Evolutionary conservation across 2,329 filamentous ascomycete genomes (phyloP), one percentile per base, ranked within the genome.

Genomic region (Penicillium sp.): DNA sequence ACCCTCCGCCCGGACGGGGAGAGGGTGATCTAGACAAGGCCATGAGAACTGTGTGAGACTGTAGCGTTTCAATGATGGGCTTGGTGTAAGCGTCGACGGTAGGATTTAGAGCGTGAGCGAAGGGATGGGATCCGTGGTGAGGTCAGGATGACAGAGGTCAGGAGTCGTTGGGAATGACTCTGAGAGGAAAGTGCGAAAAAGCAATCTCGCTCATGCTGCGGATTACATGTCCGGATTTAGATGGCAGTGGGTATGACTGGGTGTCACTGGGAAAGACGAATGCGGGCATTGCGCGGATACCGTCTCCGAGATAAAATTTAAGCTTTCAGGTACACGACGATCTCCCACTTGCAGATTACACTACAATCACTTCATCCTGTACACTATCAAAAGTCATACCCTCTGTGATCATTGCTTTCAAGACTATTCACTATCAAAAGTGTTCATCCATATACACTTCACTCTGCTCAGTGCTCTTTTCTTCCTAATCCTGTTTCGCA

Each of bases 21-120:
- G 91, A 96, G 47, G 92, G 90, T 69, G 90, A 95, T 75, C 91
- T 86, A 63, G 92, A 94, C 59, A 93, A 78, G 63, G 89, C 89
- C 92, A 96, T 96, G 66, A 64, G 84, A 81, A 48, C 81, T n/a
- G 13, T n/a, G 6, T n/a, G n/a, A n/a, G 13, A n/a, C 13, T 3
- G 34, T 36, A 4, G 24, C 24, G 8, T 2, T 5, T 36, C 34
- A 36, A 34, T n/a, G 34, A 36, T 5, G 34, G 11, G 13, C 13
- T n/a, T 13, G 7, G 14, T 34, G 34, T 36, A n/a, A 4, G 13
- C 4, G 13, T 7, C n/a, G 34, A n/a, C 34, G n/a, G 34, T 3
- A n/a, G 13, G 4, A 36, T 36, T 6, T 4, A 36, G 34, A n/a
- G 11, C 5, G 41, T 14, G 44, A 43, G 24, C 22, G 27, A 41